Percentiles rank a stretch among this genome's conserved stretches.
These are phyloP conservation scores for Wallacemonas sp. DNA, from an alignment of 208 protist genomes.

Conservation along the genomic window DNA sequence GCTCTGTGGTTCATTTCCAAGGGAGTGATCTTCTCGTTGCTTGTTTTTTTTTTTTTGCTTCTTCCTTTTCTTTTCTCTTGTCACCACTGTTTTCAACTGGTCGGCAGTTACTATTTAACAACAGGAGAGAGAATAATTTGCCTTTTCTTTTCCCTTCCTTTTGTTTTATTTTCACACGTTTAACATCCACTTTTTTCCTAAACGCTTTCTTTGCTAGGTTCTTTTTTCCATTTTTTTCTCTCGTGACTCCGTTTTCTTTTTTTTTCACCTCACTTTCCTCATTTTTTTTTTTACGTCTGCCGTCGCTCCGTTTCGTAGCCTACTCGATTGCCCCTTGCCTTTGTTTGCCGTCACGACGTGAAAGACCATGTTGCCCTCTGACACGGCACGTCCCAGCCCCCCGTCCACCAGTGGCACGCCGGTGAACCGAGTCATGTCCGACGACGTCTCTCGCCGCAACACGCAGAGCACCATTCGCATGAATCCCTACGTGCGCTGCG, in stretches of 20 bases:
- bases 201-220: background rate
- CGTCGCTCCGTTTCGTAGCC: background rate
- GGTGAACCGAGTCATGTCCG: background rate
- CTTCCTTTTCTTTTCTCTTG: conserved; percentile 18
- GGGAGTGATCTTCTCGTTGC: background rate
- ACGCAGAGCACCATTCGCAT: conserved; percentile 41
- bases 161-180: conserved; percentile 7
- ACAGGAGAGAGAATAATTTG: too few relatives aligned
- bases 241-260: conserved; percentile 7
- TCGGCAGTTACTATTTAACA: too few relatives aligned
- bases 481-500: conserved; percentile 65
- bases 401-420: background rate
- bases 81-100: background rate
- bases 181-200: too few relatives aligned
- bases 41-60: conserved; percentile 3
- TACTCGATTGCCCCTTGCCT: too few relatives aligned
- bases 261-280: conserved; percentile 1
- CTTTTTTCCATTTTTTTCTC: conserved; percentile 10
- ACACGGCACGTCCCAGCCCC: too few relatives aligned
- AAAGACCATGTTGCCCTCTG: too few relatives aligned
- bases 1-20: too few relatives aligned
- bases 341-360: too few relatives aligned
- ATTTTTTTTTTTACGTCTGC: conserved; percentile 18
- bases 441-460: background rate
- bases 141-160: conserved; percentile 11